Conservation (phyloP, 1,139 yeast genomes). For the Arxiozyma telluris region DNA sequence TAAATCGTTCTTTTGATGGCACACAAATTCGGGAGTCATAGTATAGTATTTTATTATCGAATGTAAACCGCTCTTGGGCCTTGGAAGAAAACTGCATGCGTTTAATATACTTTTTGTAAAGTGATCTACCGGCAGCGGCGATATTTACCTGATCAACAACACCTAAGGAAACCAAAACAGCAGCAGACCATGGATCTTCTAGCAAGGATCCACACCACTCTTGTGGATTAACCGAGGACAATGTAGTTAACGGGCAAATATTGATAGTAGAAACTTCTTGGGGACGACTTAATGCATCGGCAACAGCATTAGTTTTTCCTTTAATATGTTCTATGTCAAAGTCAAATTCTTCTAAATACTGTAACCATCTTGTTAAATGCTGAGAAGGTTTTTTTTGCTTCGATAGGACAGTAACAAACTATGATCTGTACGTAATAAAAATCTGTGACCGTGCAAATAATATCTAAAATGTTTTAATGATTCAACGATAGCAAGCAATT, state of each 20-base stretch:
- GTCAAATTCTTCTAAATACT: slow-evolving; percentile 10
- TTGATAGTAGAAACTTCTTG: background rate
- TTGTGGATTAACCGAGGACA: background rate
- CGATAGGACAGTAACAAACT: slow-evolving; percentile 6
- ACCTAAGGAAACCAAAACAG: background rate
- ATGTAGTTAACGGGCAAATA: background rate
- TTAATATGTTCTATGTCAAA: slow-evolving; percentile 7
- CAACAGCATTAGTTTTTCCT: slow-evolving; percentile 9
- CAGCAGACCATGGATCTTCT: background rate
- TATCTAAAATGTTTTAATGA: slow-evolving; percentile 11
- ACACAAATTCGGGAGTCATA: slow-evolving; percentile 6
- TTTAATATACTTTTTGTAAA: background rate
- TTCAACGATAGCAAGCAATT: slow-evolving; percentile 10
- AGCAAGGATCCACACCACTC: too few species aligned
- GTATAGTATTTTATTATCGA: background rate
- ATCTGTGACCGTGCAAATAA: slow-evolving; percentile 9
- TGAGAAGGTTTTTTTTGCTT: slow-evolving; percentile 9
- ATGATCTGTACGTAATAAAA: slow-evolving; percentile 12
- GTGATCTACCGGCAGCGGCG: background rate
- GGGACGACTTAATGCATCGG: slow-evolving; percentile 11
- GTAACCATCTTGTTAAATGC: slow-evolving; percentile 12
- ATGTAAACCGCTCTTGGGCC: background rate
- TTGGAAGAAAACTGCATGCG: background rate
- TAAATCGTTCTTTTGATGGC: background rate
- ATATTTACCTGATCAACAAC: background rate